Evolutionary conservation across 2,329 filamentous ascomycete genomes (phyloP), one percentile per base, ranked within the genome.

Genomic region (Blastomyces emzantsi): DNA sequence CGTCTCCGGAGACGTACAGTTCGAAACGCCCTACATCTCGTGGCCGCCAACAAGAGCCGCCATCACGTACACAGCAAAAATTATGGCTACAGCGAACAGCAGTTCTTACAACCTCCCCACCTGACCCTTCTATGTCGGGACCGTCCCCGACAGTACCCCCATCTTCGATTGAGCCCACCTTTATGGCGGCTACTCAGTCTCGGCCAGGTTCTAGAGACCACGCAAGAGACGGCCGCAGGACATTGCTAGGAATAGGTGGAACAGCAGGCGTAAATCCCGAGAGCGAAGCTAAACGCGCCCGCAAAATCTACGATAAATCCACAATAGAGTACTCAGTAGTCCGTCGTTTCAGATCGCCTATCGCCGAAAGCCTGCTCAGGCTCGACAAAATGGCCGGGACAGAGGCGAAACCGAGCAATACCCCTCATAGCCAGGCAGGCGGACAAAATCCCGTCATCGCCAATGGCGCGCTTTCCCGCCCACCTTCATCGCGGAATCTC

Each of bases 11-110:
- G 69, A 65, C 72, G 64, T 64, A 67, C 55, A 66, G 51, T 30
- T 67, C 65, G 52, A 73, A 66, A 72, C 76, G 68, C 64, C 69
- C 68, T 41, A 75, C 73, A 39, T 73, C 73, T 22, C 69, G 73
- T 8, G 70, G 73, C 15, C 72, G 71, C n/a, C 70, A 70, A n/a
- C 67, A 69, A n/a, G 75, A 77, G 60, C 72, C 75, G 7, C 73
- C 72, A 22, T 80, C 78, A n/a, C 74, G 78, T 60, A 80, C 78
- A 4, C 78, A 80, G 66, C 78, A 80, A 66, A 79, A 79, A 65
- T 73, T 80, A 15, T 80, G 78, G 75, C 72, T 80, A 52, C 77
- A 80, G 64, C 74, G 78, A 56, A 79, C 77, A 13, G 77, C 77
- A 30, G 72, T 76, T 13, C 69, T 78, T 19, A 78, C 78, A 41